Conservation (phyloP, 2,329 filamentous ascomycete species). For the Leptographium galeiforme region DNA sequence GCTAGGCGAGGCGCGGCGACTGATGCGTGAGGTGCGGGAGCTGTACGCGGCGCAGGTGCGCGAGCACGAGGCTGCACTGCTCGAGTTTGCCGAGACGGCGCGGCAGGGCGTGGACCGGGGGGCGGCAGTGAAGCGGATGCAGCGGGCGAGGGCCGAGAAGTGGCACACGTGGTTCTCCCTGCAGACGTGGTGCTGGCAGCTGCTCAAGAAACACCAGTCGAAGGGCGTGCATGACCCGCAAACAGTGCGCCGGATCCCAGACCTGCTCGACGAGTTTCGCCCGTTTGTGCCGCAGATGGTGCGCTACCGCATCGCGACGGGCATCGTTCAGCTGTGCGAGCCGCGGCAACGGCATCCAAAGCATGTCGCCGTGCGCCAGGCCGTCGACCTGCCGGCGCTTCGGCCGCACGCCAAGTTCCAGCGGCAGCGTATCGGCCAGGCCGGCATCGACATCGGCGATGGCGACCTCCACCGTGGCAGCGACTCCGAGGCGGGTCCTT, state of each 20-base stretch:
- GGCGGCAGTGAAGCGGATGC: conserved; percentile 11
- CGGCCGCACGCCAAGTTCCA: conserved; percentile 2
- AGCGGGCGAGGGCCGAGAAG: conserved; percentile 16
- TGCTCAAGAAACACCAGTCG: conserved; percentile 12
- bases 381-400: conserved; percentile 2
- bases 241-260: conserved; percentile 20
- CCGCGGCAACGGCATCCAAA: background rate
- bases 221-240: conserved; percentile 7
- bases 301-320: conserved; percentile 22
- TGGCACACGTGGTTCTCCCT: conserved; percentile 20
- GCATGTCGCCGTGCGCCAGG: background rate
- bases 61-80: conserved; percentile 12
- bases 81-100: conserved; percentile 14
- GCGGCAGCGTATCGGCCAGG: background rate
- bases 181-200: conserved; percentile 14
- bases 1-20: conserved; percentile 10
- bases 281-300: conserved; percentile 27
- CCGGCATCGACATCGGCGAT: background rate
- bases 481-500: background rate
- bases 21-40: conserved; percentile 16
- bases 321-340: conserved; percentile 24
- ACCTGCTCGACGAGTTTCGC: conserved; percentile 31
- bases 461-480: background rate
- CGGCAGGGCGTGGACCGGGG: conserved; percentile 12
- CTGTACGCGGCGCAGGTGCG: conserved; percentile 15